Conservation (phyloP, 1,139 yeast genomes). For the Pichia sp. region DNA sequence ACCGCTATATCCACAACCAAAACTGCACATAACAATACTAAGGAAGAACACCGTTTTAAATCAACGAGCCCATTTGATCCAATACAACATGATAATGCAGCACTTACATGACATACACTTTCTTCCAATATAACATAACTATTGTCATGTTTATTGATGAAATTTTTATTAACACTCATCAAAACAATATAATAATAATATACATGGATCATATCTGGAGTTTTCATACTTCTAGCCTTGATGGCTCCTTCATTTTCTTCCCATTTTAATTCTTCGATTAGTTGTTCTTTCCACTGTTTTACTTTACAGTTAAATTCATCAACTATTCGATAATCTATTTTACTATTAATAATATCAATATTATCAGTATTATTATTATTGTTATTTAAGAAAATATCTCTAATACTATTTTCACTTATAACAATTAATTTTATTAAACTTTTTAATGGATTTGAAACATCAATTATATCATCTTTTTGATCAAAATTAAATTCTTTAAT, state of each 20-base stretch:
- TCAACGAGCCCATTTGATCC: too few species aligned
- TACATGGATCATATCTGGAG: conserved; percentile 46
- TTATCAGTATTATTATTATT: too few species aligned
- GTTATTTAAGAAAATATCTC: too few species aligned
- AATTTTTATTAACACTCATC: too few species aligned
- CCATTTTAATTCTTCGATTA: conserved; percentile 10
- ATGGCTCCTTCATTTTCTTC: conserved; percentile 36
- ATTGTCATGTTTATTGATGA: too few species aligned
- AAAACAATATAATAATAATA: conserved; percentile 51
- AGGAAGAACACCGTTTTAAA: too few species aligned
- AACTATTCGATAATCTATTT: too few species aligned
- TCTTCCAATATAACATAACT: too few species aligned
- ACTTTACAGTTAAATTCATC: not conserved
- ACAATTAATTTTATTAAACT: conserved; percentile 36
- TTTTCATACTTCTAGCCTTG: conserved; percentile 40
- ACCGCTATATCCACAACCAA: too few species aligned
- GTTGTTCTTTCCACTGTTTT: conserved; percentile 7
- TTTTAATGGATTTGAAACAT: conserved; percentile 21
- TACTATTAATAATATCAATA: too few species aligned
- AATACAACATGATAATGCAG: too few species aligned
- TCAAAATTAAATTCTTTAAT: conserved; percentile 41
- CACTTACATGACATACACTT: conserved; percentile 3
- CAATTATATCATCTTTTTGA: conserved; percentile 38
- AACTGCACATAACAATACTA: too few species aligned
- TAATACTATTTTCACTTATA: conserved; percentile 32